A percentile compares a stretch with the other conserved stretches of the same genome.
phyloP scores from a whole-genome alignment of 2,329 filamentous ascomycete genomes.

The Onygena corvina region DNA sequence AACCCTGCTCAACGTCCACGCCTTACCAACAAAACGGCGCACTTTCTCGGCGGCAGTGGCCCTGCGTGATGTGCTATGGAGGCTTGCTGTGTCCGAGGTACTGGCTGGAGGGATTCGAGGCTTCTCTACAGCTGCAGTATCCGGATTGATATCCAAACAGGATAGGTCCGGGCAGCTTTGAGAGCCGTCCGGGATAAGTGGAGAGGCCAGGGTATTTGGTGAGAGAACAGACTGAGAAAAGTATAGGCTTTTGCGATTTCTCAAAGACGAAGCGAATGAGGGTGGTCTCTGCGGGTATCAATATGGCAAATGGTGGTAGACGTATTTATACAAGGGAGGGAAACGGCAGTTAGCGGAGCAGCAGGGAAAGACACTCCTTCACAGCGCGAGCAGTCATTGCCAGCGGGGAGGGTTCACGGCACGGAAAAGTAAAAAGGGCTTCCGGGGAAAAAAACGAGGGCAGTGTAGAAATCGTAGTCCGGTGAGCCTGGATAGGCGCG shows the following conservation, averaged over 20 bases:
- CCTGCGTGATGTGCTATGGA: constrained; percentile 23
- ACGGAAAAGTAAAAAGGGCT: not conserved
- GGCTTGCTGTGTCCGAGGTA: constrained; percentile 11
- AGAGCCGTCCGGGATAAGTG: constrained; percentile 30
- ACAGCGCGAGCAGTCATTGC: constrained; percentile 3
- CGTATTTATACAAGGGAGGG: not conserved
- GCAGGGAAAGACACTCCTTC: not conserved
- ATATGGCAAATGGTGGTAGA: not conserved
- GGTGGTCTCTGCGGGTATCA: not conserved
- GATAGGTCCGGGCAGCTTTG: constrained; percentile 35
- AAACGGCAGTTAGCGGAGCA: constrained; percentile 1
- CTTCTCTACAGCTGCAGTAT: constrained; percentile 15
- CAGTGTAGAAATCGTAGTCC: too few species aligned
- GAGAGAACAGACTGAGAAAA: not conserved
- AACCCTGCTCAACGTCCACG: constrained; percentile 31
- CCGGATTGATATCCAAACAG: constrained; percentile 22
- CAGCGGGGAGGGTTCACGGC: not conserved
- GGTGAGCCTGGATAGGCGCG: too few species aligned
- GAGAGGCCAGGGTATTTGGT: constrained; percentile 26
- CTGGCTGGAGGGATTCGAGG: not conserved
- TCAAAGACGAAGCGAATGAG: not conserved
- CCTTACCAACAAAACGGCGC: constrained; percentile 31
- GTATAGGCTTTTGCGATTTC: not conserved
- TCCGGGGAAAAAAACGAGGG: too few species aligned
- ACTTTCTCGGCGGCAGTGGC: constrained; percentile 29